Evolutionary conservation across 2,329 filamentous ascomycete genomes (phyloP), one percentile per base, ranked within the genome.

Genomic region (Aspergillus hiratsukae): DNA sequence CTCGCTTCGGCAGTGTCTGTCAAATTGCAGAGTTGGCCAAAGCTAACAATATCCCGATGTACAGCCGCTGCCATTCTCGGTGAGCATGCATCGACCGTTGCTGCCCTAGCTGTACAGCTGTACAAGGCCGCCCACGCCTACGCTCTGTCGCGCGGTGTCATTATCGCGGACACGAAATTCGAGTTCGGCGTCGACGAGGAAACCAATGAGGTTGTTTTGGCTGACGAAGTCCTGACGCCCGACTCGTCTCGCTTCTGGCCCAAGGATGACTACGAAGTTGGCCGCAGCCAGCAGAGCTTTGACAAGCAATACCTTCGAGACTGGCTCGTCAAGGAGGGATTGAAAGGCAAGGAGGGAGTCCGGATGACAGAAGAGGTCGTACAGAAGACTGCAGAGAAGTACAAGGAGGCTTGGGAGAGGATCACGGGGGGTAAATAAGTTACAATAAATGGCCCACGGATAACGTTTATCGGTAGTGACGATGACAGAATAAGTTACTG

Each of bases 241-340:
- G 88, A 91, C 71, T 88, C 84, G 54, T 93, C 88, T 51, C 84
- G 92, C 17, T 96, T 96, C 81, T 97, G 93, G 92, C 86, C 87
- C 0, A 84, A 82, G 61, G 85, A 85, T 46, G 80, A 80, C 48
- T 95, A 93, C 70, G 81, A 86, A 69, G 75, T 89, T 19, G 91
- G 92, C 1, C 81, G 80, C 59, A 82, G 88, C 55, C 91, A 95
- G 78, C 82, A 87, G 54, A 94, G 89, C 75, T 94, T 93, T 64
- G 92, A 97, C 72, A 97, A 97, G 81, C 88, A 92, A 76, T 87
- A 82, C 67, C 73, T 96, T 63, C 80, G 92, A 37, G 87, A 97
- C 75, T 97, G 91, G 89, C 74, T 97, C 66, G 87, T 86, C 2
- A 75, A 72, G 49, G 80, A 88, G 56, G 89, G 88, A 0, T 73